A percentile compares a stretch with the other conserved stretches of the same genome.
phyloP scores from a whole-genome alignment of 768 basidiomycete genomes.

The Imleria badia region DNA sequence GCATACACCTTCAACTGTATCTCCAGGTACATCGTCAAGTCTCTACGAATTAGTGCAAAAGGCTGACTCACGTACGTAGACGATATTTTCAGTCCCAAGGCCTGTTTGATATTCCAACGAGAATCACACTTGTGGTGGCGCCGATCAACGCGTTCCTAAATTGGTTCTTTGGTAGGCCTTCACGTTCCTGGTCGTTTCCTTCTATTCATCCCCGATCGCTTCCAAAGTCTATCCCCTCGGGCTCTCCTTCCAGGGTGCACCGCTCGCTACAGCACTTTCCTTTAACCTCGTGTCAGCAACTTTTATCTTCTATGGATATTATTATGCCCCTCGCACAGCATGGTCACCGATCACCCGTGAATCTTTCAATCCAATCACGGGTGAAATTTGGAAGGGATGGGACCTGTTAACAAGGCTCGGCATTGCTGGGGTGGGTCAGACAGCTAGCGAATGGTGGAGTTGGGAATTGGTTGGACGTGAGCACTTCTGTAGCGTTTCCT shows the following conservation, averaged over 20 bases:
- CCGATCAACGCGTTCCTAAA: slow-evolving; percentile 85
- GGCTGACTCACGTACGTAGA: slow-evolving; percentile 17
- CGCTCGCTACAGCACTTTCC: slow-evolving; percentile 83
- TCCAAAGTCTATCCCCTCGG: slow-evolving; percentile 49
- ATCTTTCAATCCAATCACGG: slow-evolving; percentile 48
- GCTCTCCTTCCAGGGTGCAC: slow-evolving; percentile 90
- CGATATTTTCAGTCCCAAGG: slow-evolving; percentile 79
- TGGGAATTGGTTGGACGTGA: slow-evolving; percentile 79
- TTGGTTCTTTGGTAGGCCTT: slow-evolving; percentile 68
- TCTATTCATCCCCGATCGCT: background rate
- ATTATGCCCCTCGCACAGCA: slow-evolving; percentile 66
- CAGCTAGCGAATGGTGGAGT: slow-evolving; percentile 94
- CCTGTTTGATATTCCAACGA: slow-evolving; percentile 81
- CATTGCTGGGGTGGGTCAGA: slow-evolving; percentile 78
- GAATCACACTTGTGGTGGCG: slow-evolving; percentile 77
- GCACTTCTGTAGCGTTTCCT: slow-evolving; percentile 2
- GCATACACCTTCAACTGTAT: slow-evolving; percentile 62
- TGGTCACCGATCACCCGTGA: slow-evolving; percentile 53
- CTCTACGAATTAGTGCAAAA: background rate
- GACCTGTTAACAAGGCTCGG: slow-evolving; percentile 74
- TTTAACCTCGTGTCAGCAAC: slow-evolving; percentile 76
- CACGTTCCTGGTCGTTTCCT: background rate
- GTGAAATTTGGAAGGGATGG: slow-evolving; percentile 64
- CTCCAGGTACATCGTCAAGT: slow-evolving; percentile 39
- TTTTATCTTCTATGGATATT: slow-evolving; percentile 63